phyloP scores from a whole-genome alignment of 306 rosid genomes.

The Castanospermum australe region DNA sequence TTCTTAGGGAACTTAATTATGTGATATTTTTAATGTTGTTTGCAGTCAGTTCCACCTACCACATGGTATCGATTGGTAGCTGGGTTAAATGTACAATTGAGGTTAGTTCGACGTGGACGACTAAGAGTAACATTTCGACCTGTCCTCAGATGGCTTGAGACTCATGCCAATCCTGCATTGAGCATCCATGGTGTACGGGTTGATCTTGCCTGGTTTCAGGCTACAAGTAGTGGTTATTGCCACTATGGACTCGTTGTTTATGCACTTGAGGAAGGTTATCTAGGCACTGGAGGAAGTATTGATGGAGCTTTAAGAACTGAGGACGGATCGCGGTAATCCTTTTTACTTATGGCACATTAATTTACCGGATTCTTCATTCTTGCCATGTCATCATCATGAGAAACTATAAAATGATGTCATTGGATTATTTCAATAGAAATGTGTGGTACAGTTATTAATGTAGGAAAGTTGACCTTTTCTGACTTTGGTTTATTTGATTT shows the following conservation, averaged over 20 bases:
- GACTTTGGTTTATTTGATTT: background rate
- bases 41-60: slow-evolving; percentile 91
- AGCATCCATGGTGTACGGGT: slow-evolving; percentile 65
- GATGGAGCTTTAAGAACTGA: slow-evolving; percentile 51
- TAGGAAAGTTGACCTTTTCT: background rate
- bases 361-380: background rate
- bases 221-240: slow-evolving; percentile 80
- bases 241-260: slow-evolving; percentile 86
- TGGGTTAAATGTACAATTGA: slow-evolving; percentile 92
- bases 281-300: slow-evolving; percentile 33
- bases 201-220: slow-evolving; percentile 94
- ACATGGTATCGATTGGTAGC: slow-evolving; percentile 94
- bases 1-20: background rate
- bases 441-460: background rate
- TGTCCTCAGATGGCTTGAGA: slow-evolving; percentile 89
- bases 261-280: slow-evolving; percentile 55
- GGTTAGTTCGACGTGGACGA: slow-evolving; percentile 87
- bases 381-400: background rate
- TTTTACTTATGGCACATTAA: background rate
- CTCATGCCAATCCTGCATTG: slow-evolving; percentile 85
- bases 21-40: slow-evolving; percentile 10
- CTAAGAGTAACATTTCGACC: slow-evolving; percentile 80
- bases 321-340: slow-evolving; percentile 65
- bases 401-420: background rate
- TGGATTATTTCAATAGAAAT: slow-evolving; percentile 3